Conservation (phyloP, 1,284 basidiomycete genomes). For the Cryptococcus jaspeensis region DNA sequence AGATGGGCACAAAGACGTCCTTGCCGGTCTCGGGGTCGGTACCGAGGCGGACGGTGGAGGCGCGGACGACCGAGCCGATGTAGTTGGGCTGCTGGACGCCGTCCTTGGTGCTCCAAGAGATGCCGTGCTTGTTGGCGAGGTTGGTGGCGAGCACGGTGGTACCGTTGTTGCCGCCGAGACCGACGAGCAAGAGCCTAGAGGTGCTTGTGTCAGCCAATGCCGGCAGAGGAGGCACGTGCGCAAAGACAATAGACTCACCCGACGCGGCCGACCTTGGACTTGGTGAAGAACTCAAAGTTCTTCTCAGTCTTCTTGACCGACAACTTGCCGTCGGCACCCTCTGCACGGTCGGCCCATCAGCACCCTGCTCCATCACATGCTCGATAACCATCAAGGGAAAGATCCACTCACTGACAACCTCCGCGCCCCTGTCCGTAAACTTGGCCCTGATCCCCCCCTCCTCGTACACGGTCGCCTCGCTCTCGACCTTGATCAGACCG, state of each 20-base stretch:
- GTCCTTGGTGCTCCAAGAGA: constrained; percentile 91
- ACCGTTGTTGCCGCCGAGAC: constrained; percentile 96
- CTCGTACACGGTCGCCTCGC: constrained; percentile 75
- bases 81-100: constrained; percentile 95
- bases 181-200: constrained; percentile 88
- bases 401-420: constrained; percentile 57
- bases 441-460: constrained; percentile 75
- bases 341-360: constrained; percentile 15
- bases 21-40: constrained; percentile 78
- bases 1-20: constrained; percentile 90
- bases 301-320: constrained; percentile 68
- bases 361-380: not conserved
- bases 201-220: not conserved
- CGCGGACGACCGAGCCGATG: constrained; percentile 83
- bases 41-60: constrained; percentile 91
- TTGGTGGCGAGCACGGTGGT: constrained; percentile 91
- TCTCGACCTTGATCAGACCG: constrained; percentile 71
- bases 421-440: constrained; percentile 78
- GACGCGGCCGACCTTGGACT: constrained; percentile 82
- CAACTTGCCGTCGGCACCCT: constrained; percentile 66
- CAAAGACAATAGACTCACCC: constrained; percentile 62
- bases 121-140: constrained; percentile 93
- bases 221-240: not conserved
- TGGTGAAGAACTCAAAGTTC: constrained; percentile 88
- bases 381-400: not conserved